Base-by-base conservation (phyloP, 192 early-diverging fungal genomes). In the Backusella parvicylindrica region DNA sequence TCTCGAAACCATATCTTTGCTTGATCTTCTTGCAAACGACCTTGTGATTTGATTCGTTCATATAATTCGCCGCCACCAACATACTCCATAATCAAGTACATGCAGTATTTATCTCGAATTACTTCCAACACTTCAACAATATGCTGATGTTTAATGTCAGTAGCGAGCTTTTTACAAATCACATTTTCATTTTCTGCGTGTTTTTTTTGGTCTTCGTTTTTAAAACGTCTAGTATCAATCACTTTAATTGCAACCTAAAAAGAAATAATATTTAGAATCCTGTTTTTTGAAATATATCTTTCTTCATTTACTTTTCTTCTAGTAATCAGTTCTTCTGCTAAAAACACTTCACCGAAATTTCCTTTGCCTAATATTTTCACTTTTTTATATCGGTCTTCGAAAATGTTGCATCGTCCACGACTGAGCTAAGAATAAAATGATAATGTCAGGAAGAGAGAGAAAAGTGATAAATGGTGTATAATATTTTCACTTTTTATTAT, bases 1-100 rank as follows among this genome's bases (percentile, higher is more conserved):
- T 92, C 90, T 80, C 89, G 88, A 72, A 92, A 92, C 71, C 89
- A 91, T 28, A 69, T 56, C 26, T 87, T 70, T 9, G 90, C 89
- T 75, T 92, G 86, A 8, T 36, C 31, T 70, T 92, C 90, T n/a
- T 75, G 35, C 40, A 92, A 70, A 16, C 85, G 64, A 15, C 90
- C 90, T 49, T 84, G 76, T 56, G 84, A 76, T 28, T 90, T 86
- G 12, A 91, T 74, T 73, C 88, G 84, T 49, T 91, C 87, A 79
- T 91, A 91, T 47, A 91, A 76, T 77, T 91, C 90, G 15, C 90
- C 88, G 68, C 90, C 90, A 74, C 85, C 87, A 64, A 90, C 82
- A 72, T 89, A 85, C 77, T 91, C 90, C 68, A 91, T 75, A n/a
- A 91, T 82, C 56, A 91, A 72, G 78, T 81, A 91, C n/a, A 86